Evolutionary conservation across 345 rosid genomes (phyloP).

Genomic region (Hypericum androsaemum): DNA sequence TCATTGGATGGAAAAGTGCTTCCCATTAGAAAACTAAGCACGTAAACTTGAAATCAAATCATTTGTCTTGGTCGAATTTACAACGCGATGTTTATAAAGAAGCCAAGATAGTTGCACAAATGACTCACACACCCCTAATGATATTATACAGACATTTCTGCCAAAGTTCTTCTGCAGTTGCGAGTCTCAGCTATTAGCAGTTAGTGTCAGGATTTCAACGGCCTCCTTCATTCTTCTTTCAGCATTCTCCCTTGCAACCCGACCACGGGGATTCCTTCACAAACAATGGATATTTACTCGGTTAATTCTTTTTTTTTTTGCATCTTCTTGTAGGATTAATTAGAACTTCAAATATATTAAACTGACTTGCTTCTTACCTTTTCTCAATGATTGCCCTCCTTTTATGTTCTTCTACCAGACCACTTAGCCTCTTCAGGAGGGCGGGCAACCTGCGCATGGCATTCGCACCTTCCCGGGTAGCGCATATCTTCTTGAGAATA

Average conservation of each 20-base stretch:
- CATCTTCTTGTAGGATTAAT: not conserved
- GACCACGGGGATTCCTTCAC: constrained; percentile 43
- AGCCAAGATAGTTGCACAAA: no score
- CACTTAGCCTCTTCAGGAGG: constrained; percentile 50
- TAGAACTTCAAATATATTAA: not conserved
- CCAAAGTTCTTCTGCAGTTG: no score
- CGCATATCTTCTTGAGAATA: constrained; percentile 58
- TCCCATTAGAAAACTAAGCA: no score
- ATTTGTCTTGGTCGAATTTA: no score
- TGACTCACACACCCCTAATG: no score
- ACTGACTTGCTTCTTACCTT: constrained; percentile 22
- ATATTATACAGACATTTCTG: no score
- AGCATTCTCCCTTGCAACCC: constrained; percentile 33
- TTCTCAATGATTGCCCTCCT: constrained; percentile 47
- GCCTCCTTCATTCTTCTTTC: constrained; percentile 59
- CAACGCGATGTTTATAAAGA: no score
- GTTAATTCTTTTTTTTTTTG: not conserved
- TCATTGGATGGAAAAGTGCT: no score
- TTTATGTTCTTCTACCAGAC: constrained; percentile 58
- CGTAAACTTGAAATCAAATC: no score
- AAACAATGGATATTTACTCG: not conserved
- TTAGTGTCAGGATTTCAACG: constrained; percentile 39
- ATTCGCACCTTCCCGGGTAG: constrained; percentile 35
- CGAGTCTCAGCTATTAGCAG: constrained; percentile 12
- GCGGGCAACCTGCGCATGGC: constrained; percentile 44